Conservation (phyloP, 1,284 basidiomycete genomes). For the Marasmius sp. region DNA sequence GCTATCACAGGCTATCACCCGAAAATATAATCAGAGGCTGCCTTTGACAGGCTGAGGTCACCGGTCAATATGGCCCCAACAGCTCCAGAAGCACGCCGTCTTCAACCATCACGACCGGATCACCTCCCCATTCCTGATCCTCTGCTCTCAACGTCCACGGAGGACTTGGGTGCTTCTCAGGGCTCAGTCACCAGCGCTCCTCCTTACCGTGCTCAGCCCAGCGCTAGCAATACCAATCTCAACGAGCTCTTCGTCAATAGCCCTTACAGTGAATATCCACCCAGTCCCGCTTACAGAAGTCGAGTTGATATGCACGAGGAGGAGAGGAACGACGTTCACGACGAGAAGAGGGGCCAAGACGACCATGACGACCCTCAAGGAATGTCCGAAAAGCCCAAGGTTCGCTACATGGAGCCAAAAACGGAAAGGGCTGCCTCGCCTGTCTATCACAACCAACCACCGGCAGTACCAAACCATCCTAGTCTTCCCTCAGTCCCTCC, state of each 20-base stretch:
- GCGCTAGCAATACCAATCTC: slow-evolving; percentile 6
- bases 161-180: neutral
- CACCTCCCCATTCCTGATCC: neutral
- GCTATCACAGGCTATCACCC: no score
- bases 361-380: slow-evolving; percentile 14
- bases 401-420: slow-evolving; percentile 55
- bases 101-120: neutral
- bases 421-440: slow-evolving; percentile 20
- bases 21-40: no score
- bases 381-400: slow-evolving; percentile 30
- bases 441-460: slow-evolving; percentile 17
- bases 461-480: slow-evolving; percentile 28
- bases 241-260: slow-evolving; percentile 2
- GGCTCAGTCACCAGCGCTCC: neutral
- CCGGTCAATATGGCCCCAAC: neutral
- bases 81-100: neutral
- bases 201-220: slow-evolving; percentile 12
- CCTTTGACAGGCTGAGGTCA: no score
- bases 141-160: neutral
- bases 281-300: slow-evolving; percentile 23
- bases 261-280: slow-evolving; percentile 17
- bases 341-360: slow-evolving; percentile 15
- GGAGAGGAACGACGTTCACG: neutral
- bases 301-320: slow-evolving; percentile 16
- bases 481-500: neutral